phyloP scores from a whole-genome alignment of 2,329 filamentous ascomycete genomes.

The Podosphaera xanthii region DNA sequence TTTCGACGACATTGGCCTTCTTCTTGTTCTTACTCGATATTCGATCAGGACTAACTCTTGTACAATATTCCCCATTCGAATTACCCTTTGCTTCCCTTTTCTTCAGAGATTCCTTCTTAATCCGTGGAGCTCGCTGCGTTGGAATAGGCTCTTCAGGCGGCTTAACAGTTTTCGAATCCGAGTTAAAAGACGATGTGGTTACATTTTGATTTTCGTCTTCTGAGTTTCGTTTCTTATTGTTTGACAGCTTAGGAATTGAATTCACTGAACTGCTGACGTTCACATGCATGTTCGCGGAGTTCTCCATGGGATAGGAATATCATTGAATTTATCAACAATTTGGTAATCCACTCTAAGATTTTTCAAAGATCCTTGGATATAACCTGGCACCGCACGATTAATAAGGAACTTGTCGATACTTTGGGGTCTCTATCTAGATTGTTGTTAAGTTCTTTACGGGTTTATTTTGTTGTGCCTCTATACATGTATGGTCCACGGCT shows the following conservation, averaged over 20 bases:
- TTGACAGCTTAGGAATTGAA: slow-evolving; percentile 17
- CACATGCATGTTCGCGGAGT: too few relatives aligned
- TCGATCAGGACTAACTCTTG: slow-evolving; percentile 33
- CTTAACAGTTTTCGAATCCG: slow-evolving; percentile 29
- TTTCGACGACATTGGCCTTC: slow-evolving; percentile 19
- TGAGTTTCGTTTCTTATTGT: slow-evolving; percentile 41
- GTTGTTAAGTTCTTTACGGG: too few relatives aligned
- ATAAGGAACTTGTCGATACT: too few relatives aligned
- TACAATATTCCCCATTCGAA: slow-evolving; percentile 22
- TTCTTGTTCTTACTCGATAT: slow-evolving; percentile 17
- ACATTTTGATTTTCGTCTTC: slow-evolving; percentile 42
- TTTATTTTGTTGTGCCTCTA: too few relatives aligned
- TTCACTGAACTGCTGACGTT: too few relatives aligned
- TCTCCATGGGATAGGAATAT: too few relatives aligned
- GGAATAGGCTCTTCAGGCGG: slow-evolving; percentile 11
- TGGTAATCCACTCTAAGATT: too few relatives aligned
- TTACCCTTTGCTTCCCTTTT: slow-evolving; percentile 39
- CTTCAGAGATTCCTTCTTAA: slow-evolving; percentile 44
- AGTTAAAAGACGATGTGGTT: slow-evolving; percentile 47
- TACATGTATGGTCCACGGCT: too few relatives aligned
- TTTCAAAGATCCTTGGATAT: too few relatives aligned
- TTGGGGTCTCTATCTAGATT: too few relatives aligned
- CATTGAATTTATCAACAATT: too few relatives aligned
- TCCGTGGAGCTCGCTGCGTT: slow-evolving; percentile 19
- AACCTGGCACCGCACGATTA: too few relatives aligned